Conservation (phyloP, 345 rosid species). For the Bruguiera parviflora region DNA sequence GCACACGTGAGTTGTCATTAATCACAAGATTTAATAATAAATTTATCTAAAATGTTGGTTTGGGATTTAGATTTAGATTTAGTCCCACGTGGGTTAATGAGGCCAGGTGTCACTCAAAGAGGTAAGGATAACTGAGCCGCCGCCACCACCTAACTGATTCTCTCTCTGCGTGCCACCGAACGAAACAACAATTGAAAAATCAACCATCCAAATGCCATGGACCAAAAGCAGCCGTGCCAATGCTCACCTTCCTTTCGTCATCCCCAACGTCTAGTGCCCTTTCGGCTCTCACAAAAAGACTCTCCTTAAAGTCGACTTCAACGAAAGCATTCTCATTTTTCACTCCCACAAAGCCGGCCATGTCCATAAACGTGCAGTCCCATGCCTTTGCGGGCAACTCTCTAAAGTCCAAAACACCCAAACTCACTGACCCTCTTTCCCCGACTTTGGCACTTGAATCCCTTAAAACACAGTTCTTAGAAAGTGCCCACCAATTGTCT, state of each 20-base stretch:
- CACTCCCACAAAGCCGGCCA: slow-evolving; percentile 30
- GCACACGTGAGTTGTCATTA: too few relatives aligned
- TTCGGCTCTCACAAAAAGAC: slow-evolving; percentile 17
- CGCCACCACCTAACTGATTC: too few relatives aligned
- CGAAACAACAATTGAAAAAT: too few relatives aligned
- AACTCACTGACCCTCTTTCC: slow-evolving; percentile 53
- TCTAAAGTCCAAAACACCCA: slow-evolving; percentile 51
- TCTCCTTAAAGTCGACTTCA: slow-evolving; percentile 23
- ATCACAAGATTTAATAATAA: too few relatives aligned
- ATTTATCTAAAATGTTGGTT: too few relatives aligned
- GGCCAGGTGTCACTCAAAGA: too few relatives aligned
- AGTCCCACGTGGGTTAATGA: too few relatives aligned
- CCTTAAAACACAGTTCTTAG: slow-evolving; percentile 50
- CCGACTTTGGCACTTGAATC: slow-evolving; percentile 62
- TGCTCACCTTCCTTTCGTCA: background rate
- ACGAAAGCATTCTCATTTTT: slow-evolving; percentile 21
- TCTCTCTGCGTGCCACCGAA: too few relatives aligned
- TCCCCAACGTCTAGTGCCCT: slow-evolving; percentile 15
- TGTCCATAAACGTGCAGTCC: slow-evolving; percentile 55
- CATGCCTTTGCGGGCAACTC: slow-evolving; percentile 93
- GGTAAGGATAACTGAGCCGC: too few relatives aligned
- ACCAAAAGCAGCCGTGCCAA: too few relatives aligned
- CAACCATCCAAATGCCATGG: too few relatives aligned
- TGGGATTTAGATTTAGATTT: too few relatives aligned
- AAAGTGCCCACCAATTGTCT: slow-evolving; percentile 31